Conservation (phyloP, 768 basidiomycete genomes). For the Rhizopogon roseolus region DNA sequence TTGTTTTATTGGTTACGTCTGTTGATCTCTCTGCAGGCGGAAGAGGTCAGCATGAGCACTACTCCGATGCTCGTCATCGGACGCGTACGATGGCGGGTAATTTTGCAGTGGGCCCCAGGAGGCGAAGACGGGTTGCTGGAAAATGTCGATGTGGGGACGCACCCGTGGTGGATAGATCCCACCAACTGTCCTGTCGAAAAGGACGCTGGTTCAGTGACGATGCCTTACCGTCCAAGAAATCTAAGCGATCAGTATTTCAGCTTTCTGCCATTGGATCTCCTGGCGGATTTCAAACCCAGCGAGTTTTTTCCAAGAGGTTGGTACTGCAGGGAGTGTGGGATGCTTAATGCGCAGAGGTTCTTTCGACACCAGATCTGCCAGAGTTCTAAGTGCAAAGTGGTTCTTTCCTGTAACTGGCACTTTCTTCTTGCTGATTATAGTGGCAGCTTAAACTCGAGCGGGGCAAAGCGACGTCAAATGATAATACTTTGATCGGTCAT, state of each 20-base stretch:
- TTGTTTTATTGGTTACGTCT: slow-evolving; percentile 1
- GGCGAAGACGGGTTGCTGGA: slow-evolving; percentile 37
- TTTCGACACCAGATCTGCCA: slow-evolving; percentile 45
- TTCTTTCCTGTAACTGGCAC: slow-evolving; percentile 1
- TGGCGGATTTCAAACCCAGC: slow-evolving; percentile 23
- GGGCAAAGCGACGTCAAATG: slow-evolving; percentile 7
- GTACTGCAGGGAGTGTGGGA: slow-evolving; percentile 44
- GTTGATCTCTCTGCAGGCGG: slow-evolving; percentile 10
- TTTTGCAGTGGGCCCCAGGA: slow-evolving; percentile 45
- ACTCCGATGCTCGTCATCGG: slow-evolving; percentile 16
- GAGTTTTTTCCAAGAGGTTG: slow-evolving; percentile 41
- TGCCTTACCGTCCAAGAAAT: slow-evolving; percentile 17
- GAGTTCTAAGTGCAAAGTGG: slow-evolving; percentile 36
- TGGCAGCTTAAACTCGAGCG: background rate
- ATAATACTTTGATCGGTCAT: slow-evolving; percentile 9
- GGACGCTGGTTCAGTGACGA: slow-evolving; percentile 8
- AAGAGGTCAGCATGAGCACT: background rate
- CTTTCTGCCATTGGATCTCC: slow-evolving; percentile 25
- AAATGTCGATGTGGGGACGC: slow-evolving; percentile 2
- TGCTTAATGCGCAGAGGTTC: slow-evolving; percentile 40
- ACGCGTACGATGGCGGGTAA: slow-evolving; percentile 39
- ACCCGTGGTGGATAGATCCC: slow-evolving; percentile 22
- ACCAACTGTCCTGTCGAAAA: background rate
- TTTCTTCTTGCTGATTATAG: slow-evolving; percentile 7
- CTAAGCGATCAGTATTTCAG: slow-evolving; percentile 21